Conservation (phyloP, 1,284 basidiomycete genomes). For the Moniliella sp. region DNA sequence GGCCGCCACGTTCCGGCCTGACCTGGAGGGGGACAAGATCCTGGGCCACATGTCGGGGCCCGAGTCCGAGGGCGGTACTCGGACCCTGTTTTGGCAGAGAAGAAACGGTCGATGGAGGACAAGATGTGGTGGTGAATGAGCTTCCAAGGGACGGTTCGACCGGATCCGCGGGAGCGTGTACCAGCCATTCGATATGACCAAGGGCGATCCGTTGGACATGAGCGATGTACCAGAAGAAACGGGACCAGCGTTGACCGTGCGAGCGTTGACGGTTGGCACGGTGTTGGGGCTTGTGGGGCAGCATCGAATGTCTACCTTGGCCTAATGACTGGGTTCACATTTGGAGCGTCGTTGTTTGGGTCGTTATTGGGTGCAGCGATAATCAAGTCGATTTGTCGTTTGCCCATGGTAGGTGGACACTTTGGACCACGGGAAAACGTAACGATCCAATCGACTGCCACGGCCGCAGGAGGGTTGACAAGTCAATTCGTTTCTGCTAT, state of each 20-base stretch:
- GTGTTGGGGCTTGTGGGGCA: conserved; percentile 43
- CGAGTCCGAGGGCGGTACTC: no score
- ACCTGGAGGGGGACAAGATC: no score
- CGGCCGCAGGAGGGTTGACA: conserved; percentile 13
- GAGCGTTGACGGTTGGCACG: conserved; percentile 45
- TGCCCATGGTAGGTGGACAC: no score
- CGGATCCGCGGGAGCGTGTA: no score
- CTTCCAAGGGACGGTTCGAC: no score
- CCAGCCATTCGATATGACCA: conserved; percentile 5
- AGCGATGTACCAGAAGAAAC: conserved; percentile 13
- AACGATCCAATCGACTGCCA: conserved; percentile 21
- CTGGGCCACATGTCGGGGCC: no score
- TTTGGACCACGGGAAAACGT: conserved; percentile 52
- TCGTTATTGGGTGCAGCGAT: conserved; percentile 47
- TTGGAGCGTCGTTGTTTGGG: conserved; percentile 47
- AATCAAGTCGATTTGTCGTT: conserved; percentile 41
- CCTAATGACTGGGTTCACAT: conserved; percentile 46
- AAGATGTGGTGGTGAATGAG: no score
- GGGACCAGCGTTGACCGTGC: conserved; percentile 17
- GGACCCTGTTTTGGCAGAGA: no score
- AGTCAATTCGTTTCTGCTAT: conserved; percentile 48
- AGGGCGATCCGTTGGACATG: conserved; percentile 11
- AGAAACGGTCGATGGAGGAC: no score
- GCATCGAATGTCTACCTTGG: conserved; percentile 50
- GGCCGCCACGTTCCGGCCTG: no score